Base-by-base conservation (phyloP, 2,329 filamentous ascomycete genomes). In the Diplodia seriata region DNA sequence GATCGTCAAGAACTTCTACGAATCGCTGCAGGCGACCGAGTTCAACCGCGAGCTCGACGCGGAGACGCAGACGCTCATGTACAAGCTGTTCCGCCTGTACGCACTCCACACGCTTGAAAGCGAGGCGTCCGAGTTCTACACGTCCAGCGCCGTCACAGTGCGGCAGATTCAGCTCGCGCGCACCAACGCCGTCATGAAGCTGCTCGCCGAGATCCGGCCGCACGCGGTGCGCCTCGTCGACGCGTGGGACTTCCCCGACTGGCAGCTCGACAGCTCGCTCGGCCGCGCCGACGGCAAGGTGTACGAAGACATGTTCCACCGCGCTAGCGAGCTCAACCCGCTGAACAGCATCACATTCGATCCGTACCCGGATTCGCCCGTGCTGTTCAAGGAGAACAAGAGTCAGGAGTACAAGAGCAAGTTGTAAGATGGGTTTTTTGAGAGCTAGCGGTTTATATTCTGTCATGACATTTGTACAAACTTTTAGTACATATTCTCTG, bases 1-100 rank as follows among this genome's bases (percentile, higher is more conserved):
- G 72, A 85, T 93, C 0, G 90, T 93, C 70, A 92, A 91, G 84
- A 91, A 89, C 82, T 93, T 93, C 81, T 92, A 95, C 80, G 83
- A 88, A 4, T 83, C 86, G 1, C 86, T 94, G 23, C 86, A 88
- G 47, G 83, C 83, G 5, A 80, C 84, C 7, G 75, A 83, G 8
- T 84, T 86, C 12, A 78, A 78, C n/a, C 76, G 82, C 14, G 81
- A 85, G 18, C 80, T 91, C 36, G 87, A 89, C 74, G 73, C 82
- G 0, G 82, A 85, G 67, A 91, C 89, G 0, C 79, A 85, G 15
- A 77, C 78, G 0, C 74, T 91, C 11, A 80, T 93, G 72, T 86
- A 88, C 79, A 88, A 88, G 73, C 83, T 91, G 40, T 91, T 90
- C 85, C 85, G 87, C 15, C 85, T 91, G 8, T 87, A 87, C 74